These are phyloP conservation scores for Zasmidium angulare DNA, from an alignment of 2,329 filamentous ascomycete species.

Conservation along the genomic window DNA sequence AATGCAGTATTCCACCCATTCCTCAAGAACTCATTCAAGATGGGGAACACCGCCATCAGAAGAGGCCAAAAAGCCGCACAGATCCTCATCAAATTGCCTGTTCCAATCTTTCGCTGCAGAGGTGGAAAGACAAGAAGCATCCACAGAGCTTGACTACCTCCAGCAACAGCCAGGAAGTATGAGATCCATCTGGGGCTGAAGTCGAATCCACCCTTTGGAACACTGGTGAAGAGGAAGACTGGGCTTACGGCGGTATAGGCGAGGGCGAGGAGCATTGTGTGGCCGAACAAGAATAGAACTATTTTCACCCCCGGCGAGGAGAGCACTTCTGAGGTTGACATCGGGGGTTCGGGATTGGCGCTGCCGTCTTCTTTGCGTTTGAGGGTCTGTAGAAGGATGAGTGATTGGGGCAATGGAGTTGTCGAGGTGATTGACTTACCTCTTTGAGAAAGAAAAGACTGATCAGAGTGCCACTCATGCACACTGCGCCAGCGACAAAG, in stretches of 20 bases:
- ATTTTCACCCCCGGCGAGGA: slow-evolving; percentile 63
- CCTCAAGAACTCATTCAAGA: slow-evolving; percentile 59
- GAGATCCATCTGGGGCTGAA: slow-evolving; percentile 66
- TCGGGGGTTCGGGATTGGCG: slow-evolving; percentile 27
- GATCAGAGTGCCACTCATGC: slow-evolving; percentile 53
- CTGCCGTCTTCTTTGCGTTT: slow-evolving; percentile 22
- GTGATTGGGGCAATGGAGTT: background rate
- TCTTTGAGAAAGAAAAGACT: slow-evolving; percentile 58
- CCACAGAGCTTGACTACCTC: slow-evolving; percentile 69
- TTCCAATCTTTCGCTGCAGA: slow-evolving; percentile 66
- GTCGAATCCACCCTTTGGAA: slow-evolving; percentile 63
- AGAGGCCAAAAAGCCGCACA: slow-evolving; percentile 63
- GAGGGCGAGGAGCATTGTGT: slow-evolving; percentile 68
- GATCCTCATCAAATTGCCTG: slow-evolving; percentile 61
- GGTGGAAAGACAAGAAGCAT: slow-evolving; percentile 68
- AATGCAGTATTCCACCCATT: slow-evolving; percentile 50
- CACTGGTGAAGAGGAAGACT: slow-evolving; percentile 66
- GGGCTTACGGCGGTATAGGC: slow-evolving; percentile 70
- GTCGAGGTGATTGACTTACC: slow-evolving; percentile 1
- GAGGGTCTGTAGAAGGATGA: slow-evolving; percentile 28
- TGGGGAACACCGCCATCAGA: slow-evolving; percentile 58
- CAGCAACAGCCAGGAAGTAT: slow-evolving; percentile 63
- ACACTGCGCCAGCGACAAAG: slow-evolving; percentile 57
- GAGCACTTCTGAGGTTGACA: slow-evolving; percentile 57
- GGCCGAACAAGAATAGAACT: slow-evolving; percentile 65